A percentile compares a stretch with the other conserved stretches of the same genome.
Conservation (phyloP, 2,329 filamentous ascomycete species). For the Aspergillus sp. region DNA sequence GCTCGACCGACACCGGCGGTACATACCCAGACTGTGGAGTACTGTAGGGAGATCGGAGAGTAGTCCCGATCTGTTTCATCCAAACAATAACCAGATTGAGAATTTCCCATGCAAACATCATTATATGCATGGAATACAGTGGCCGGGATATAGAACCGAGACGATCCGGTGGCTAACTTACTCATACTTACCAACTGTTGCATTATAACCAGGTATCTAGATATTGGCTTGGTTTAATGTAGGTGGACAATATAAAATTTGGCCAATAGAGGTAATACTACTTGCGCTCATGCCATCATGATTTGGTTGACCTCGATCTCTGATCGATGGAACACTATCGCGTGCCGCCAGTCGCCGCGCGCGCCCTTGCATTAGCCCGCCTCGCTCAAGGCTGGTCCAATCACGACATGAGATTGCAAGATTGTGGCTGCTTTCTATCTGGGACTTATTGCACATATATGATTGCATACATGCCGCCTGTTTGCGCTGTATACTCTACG, state of each 20-base stretch:
- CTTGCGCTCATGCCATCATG: neutral
- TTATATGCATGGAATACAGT: neutral
- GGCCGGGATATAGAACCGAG: neutral
- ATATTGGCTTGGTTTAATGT: no score
- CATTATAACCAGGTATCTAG: neutral
- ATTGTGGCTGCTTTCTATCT: neutral
- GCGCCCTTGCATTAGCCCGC: conserved; percentile 12
- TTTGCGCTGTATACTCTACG: conserved; percentile 1
- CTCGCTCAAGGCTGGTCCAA: neutral
- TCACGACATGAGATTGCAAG: neutral
- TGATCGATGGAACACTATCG: neutral
- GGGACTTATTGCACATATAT: neutral
- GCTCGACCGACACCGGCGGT: neutral
- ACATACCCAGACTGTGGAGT: neutral
- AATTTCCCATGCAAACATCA: neutral
- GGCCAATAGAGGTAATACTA: no score
- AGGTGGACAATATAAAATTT: no score
- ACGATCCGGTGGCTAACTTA: neutral
- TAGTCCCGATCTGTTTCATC: neutral
- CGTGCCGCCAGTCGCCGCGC: neutral
- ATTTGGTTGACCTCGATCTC: neutral
- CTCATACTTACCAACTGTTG: neutral
- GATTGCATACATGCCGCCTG: neutral
- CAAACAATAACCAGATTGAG: neutral
- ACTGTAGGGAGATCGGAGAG: neutral